Evolutionary conservation across 768 basidiomycete genomes (phyloP), one percentile per base, ranked within the genome.

Genomic region (Boletus sensibilis): DNA sequence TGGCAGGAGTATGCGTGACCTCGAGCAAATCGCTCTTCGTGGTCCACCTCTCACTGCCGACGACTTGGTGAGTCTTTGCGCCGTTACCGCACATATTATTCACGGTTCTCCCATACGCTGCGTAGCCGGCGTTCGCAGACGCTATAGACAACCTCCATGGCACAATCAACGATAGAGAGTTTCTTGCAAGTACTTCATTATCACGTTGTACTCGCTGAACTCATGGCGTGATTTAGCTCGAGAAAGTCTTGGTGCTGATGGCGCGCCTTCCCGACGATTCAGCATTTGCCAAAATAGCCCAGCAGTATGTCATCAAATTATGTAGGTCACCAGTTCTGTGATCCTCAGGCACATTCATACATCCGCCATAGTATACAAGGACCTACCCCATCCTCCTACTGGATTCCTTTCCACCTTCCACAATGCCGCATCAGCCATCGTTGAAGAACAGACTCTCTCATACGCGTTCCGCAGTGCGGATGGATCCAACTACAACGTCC

Each of bases 361-460:
- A 51, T 37, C 21, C 51, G 27, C 54, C 56, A 48, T 56, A 88
- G 87, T 91, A 40, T 91, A 86, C 76, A 84, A 87, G 57, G 91
- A 91, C 69, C 80, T 93, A 35, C 88, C 89, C 4, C 90, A 90
- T 59, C 90, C 90, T 5, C 85, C 88, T 11, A 72, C 69, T 47
- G 76, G 75, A 12, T 88, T 83, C 65, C 71, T 88, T 38, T 63
- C 71, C 11, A 58, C 63, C 7, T 54, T 60, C 27, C 59, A 45
- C 16, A 41, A 58, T 4, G 10, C 4, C 40, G 42, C 54, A n/a
- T 48, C 61, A 1, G 38, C 54, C 13, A 18, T 29, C 2, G 40
- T 0, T 3, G 29, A 43, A 11, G 25, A 35, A 29, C 67, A 66
- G 10, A 40, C 63, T 25, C 61, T 76, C 25, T 60, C 75, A 35